Base-by-base conservation (phyloP, 176 grass and related monocot genomes). In the Puccinellia tenuiflora region DNA sequence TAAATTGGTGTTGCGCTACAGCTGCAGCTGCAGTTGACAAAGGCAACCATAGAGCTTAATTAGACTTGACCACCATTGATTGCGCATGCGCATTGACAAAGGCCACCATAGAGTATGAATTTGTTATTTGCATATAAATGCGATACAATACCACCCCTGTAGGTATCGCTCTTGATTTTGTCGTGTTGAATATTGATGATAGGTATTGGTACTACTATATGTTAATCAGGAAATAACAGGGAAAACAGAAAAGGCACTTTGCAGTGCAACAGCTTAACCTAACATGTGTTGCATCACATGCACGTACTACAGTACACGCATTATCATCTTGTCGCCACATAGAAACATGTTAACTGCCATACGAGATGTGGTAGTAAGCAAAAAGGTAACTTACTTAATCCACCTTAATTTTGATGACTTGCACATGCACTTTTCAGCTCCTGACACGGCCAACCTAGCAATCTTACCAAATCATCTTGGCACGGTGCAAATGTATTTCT, bases 251-350 rank as follows among this genome's bases (percentile, higher is more conserved):
- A 48, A 56, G 66, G 47, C 74, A 7, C 74, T 86, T 86, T 90
- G 82, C 74, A 66, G 79, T 66, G 84, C 35, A 67, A 77, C 74
- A 33, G 76, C 79, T 83, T 35, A 65, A 90, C 88, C 84, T 90
- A 90, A 86, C 88, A 90, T 39, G 79, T 86, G 79, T 43, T 29
- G 12, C 38, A 38, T 25, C 81, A 75, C 81, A 61, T 69, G 79
- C 25, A 33, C 33, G 20, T 21, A 14, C 47, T 76, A 50, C 69
- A 50, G 69, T 45, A 76, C 52, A 89, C 77, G 63, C 53, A 75
- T 69, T 52, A 40, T 18, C 3, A 11, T 33, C 26, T n/a, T n/a
- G 16, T 50, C 5, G 68, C 68, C 40, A 47, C 68, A 29, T 64
- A 37, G 6, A 8, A 53, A 21, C 30, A 72, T 20, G 82, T 24